phyloP scores from a whole-genome alignment of 306 rosid genomes.

The Rosa lucieae region DNA sequence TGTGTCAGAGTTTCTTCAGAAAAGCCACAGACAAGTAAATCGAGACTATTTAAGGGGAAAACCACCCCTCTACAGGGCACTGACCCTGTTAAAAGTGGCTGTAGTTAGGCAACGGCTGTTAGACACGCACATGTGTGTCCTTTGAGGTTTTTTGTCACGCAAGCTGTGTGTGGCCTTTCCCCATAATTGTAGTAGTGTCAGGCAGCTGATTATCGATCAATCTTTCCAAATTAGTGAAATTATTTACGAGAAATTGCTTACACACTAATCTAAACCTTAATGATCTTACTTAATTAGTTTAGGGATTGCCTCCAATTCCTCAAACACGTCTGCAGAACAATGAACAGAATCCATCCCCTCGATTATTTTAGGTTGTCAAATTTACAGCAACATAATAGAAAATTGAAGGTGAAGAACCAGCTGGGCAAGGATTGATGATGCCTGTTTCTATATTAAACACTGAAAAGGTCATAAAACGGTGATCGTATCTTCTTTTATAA shows the following conservation, averaged over 20 bases:
- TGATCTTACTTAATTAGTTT: not conserved
- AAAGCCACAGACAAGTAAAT: too few species aligned
- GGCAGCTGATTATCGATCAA: not conserved
- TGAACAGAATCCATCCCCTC: not conserved
- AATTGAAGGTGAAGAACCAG: conserved; percentile 3
- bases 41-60: too few species aligned
- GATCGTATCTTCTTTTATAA: not conserved
- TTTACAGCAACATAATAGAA: not conserved
- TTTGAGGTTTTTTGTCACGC: too few species aligned
- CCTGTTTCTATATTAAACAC: not conserved
- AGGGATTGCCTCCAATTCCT: conserved; percentile 12
- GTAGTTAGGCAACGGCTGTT: too few species aligned
- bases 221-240: not conserved
- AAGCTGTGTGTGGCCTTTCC: too few species aligned
- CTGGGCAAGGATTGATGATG: conserved; percentile 10
- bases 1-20: too few species aligned
- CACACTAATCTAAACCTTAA: not conserved
- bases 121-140: too few species aligned
- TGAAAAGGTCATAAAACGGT: not conserved
- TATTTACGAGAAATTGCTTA: not conserved
- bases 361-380: not conserved
- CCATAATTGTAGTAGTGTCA: too few species aligned
- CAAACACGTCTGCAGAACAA: conserved; percentile 23
- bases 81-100: too few species aligned
- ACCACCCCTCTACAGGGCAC: too few species aligned